Evolutionary conservation across 2,329 filamentous ascomycete genomes (phyloP).

Genomic region (Microdochium trichocladiopsis): DNA sequence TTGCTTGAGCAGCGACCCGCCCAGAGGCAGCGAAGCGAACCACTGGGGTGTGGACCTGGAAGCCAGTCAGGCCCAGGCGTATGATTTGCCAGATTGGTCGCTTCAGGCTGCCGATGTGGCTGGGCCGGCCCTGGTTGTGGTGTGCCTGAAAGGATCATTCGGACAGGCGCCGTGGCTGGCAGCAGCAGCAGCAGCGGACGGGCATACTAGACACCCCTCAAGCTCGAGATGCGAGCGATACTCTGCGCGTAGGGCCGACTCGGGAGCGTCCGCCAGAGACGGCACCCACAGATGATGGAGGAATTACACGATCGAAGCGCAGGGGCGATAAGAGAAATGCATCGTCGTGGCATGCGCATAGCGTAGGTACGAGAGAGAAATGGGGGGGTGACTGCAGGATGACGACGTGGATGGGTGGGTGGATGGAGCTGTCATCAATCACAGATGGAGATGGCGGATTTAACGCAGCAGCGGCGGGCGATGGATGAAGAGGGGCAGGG

Average conservation of each 20-base stretch:
- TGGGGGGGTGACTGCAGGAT: not conserved
- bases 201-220: too few relatives aligned
- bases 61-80: not conserved
- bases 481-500: not conserved
- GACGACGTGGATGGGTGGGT: not conserved
- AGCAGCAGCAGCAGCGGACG: too few relatives aligned
- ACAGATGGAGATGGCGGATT: not conserved
- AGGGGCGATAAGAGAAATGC: too few relatives aligned
- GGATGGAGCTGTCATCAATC: not conserved
- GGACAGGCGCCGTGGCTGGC: too few relatives aligned
- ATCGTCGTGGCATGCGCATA: not conserved
- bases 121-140: not conserved
- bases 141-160: not conserved
- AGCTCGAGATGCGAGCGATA: too few relatives aligned
- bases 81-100: not conserved
- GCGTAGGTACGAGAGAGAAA: not conserved
- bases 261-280: too few relatives aligned
- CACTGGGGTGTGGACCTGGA: not conserved
- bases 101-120: not conserved
- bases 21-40: not conserved
- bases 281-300: too few relatives aligned
- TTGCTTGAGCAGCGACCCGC: not conserved
- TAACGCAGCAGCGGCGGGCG: too few relatives aligned
- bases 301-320: too few relatives aligned
- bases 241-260: too few relatives aligned